Evolutionary conservation across 179 eudicot genomes (phyloP), one percentile per base, ranked within the genome.

Genomic region (Corrigiola litoralis): DNA sequence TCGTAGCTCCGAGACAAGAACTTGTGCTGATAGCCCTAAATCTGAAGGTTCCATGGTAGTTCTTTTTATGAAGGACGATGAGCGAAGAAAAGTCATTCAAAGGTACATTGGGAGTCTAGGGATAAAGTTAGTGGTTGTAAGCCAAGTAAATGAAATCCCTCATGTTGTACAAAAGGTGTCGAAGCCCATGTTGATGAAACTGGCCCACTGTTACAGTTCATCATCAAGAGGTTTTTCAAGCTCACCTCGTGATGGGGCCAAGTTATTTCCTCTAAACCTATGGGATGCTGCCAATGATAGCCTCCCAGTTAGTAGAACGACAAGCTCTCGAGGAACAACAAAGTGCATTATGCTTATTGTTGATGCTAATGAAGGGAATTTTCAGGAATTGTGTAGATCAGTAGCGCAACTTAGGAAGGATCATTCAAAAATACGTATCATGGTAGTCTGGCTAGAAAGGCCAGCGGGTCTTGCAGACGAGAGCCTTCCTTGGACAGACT

Each of bases 371-470:
- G 83, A 78, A 21, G 94, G 84, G 49, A 78, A 62, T 5, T 83
- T 86, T 51, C 64, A 60, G 6, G 80, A 79, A 28, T 37, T 94
- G 34, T 59, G 76, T 37, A 80, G 79, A 61, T 78, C 76, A 4
- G 78, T 90, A 58, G 84, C 79, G 25, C 84, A 84, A 53, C 86
- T 94, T 27, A 77, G 87, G 63, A 90, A 77, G 54, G 86, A 80
- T 48, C 53, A 80, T 6, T 34, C 48, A 9, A 54, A 62, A 25
- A 67, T 67, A 36, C 65, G 76, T 57, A 72, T 63, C 24, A 82
- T 83, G 67, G 84, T 90, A 1, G 80, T 90, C 40, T 94, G 99
- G 99, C 56, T 94, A 10, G 87, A 82, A 48, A 73, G 65, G 24
- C 81, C 83, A 1, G 82, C 65, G 9, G 85, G 85, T 34, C 75